Evolutionary conservation across 73 alveolate genomes (phyloP).

Genomic region (Paramecium pentaurelia): DNA sequence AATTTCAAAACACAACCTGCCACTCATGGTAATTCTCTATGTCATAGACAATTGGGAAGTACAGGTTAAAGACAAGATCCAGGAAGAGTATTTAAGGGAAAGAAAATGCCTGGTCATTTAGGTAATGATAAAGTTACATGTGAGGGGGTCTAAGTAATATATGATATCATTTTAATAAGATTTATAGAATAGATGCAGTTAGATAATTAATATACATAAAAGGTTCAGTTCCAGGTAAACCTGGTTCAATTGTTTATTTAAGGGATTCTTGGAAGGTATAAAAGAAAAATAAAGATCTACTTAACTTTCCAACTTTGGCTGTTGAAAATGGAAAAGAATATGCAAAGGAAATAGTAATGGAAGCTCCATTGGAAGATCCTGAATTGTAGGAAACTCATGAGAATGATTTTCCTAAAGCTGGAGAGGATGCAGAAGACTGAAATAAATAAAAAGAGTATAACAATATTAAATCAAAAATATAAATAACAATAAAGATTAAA

Average conservation of each 20-base stretch:
- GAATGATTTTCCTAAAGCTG: slow-evolving; percentile 53
- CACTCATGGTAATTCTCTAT: slow-evolving; percentile 81
- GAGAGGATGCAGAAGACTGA: slow-evolving; percentile 48
- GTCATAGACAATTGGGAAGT: slow-evolving; percentile 83
- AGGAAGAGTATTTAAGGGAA: slow-evolving; percentile 84
- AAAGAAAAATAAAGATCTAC: slow-evolving; percentile 58
- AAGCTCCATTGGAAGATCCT: slow-evolving; percentile 64
- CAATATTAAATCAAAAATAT: not conserved
- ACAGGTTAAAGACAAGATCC: slow-evolving; percentile 84
- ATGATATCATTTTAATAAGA: not conserved
- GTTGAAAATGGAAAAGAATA: slow-evolving; percentile 40
- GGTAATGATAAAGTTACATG: slow-evolving; percentile 70
- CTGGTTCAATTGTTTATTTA: slow-evolving; percentile 69
- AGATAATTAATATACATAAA: slow-evolving; percentile 70
- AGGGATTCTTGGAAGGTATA: slow-evolving; percentile 69
- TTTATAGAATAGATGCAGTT: slow-evolving; percentile 78
- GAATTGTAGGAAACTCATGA: slow-evolving; percentile 61
- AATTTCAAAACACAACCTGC: slow-evolving; percentile 74
- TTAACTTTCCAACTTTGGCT: slow-evolving; percentile 72
- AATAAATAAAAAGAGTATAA: not conserved
- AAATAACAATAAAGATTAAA: not conserved
- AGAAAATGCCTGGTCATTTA: slow-evolving; percentile 89
- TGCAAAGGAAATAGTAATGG: slow-evolving; percentile 60
- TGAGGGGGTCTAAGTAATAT: slow-evolving; percentile 6
- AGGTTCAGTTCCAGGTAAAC: slow-evolving; percentile 87